Evolutionary conservation across 305 asterid species (phyloP).

Genomic region (Fraxinus ornus): DNA sequence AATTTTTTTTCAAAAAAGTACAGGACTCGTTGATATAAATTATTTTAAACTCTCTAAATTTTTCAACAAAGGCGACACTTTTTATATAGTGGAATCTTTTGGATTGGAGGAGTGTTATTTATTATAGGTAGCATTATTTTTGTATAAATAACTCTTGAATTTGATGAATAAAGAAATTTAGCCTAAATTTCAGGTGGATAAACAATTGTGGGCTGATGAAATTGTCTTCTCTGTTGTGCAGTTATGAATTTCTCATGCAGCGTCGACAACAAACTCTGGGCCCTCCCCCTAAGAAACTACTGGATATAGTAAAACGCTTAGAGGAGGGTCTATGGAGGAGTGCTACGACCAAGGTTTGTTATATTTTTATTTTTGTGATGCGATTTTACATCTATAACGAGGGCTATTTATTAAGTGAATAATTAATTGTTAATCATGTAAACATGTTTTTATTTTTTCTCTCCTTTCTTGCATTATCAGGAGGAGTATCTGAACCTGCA

Average conservation of each 20-base stretch:
- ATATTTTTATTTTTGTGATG: conserved; percentile 17
- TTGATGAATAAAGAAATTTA: not conserved
- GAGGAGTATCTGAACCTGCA: conserved; percentile 81
- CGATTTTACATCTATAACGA: conserved; percentile 2
- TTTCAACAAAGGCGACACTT: not conserved
- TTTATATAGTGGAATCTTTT: not conserved
- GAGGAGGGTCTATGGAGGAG: conserved; percentile 75
- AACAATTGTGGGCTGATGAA: conserved; percentile 13
- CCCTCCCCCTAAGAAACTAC: conserved; percentile 47
- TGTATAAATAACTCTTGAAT: not conserved
- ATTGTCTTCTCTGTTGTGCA: conserved; percentile 43
- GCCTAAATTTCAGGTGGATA: not conserved
- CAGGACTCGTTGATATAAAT: not conserved
- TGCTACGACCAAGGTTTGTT: conserved; percentile 75
- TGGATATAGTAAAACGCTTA: conserved; percentile 74
- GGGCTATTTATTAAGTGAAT: not conserved
- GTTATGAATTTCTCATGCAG: conserved; percentile 60
- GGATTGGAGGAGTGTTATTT: not conserved
- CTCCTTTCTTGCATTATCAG: conserved; percentile 37
- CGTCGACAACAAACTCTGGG: conserved; percentile 63
- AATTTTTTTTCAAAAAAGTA: not conserved
- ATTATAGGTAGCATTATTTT: not conserved
- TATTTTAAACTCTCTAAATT: not conserved
- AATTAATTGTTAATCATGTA: conserved; percentile 1
- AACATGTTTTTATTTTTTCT: conserved; percentile 1